Evolutionary conservation across 495 filamentous ascomycete species (phyloP), one percentile per base, ranked within the genome.

Genomic region (Evansstolkia leycettana): DNA sequence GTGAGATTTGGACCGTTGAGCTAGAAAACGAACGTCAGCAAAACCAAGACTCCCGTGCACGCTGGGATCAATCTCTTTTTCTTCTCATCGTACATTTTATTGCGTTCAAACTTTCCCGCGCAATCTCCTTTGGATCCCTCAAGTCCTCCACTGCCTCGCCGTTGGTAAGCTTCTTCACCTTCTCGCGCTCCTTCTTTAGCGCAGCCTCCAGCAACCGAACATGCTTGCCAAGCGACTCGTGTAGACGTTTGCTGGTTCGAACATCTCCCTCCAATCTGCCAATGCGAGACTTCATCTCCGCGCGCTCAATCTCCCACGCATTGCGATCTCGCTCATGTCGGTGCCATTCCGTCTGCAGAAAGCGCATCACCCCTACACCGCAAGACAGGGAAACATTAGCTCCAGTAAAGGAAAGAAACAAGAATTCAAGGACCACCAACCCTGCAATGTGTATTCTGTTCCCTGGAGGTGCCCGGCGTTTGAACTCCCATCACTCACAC

Each of bases 271-370:
- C 90, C 42, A 95, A 69, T 50, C 81, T 78, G n/a, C 88, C 90
- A 60, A 98, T 95, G 55, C 89, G 78, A 42, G 83, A 86, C 62
- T 94, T 96, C 90, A 98, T 98, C 67, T 96, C 90, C 40, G 92
- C 90, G 51, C 84, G 78, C 62, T 98, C 90, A 53, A 98, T 98
- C 51, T 96, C 90, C 90, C 90, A 99, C 14, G 84, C 81, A 58
- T 99, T 99, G 47, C 92, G 80, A 48, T 94, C 92, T 61, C 90
- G 83, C 57, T 99, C 90, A 51, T 96, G 89, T 43, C 84, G 79
- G 58, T 99, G 92, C 90, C 90, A 96, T 73, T 99, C 90, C 24
- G 88, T 89, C 65, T 96, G 92, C 23, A 99, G 77, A 57, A 96
- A 96, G 55, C 90, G 87, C 90, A 99, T 99, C 24, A 99, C 90